Evolutionary conservation across 805 yeast genomes (phyloP).

Genomic region (Starmerella potacharoeniae): DNA sequence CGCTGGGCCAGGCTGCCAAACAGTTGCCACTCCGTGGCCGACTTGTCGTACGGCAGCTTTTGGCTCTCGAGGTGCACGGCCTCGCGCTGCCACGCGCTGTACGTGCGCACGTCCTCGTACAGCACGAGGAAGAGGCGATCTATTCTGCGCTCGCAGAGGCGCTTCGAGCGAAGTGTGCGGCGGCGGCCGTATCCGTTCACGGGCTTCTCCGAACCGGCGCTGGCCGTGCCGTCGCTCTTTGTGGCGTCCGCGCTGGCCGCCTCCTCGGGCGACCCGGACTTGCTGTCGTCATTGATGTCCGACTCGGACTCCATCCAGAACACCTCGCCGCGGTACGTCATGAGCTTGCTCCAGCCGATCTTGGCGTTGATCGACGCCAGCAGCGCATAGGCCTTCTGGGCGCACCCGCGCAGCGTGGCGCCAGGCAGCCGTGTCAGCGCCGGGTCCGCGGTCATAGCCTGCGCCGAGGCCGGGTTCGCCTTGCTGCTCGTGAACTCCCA

Average conservation of each 20-base stretch:
- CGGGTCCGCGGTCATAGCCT: conserved; percentile 30
- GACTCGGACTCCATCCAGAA: conserved; percentile 77
- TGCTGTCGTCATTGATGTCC: conserved; percentile 17
- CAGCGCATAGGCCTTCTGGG: conserved; percentile 52
- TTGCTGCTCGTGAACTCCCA: conserved; percentile 34
- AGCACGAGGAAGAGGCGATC: conserved; percentile 61
- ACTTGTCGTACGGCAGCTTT: conserved; percentile 63
- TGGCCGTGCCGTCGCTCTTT: neutral
- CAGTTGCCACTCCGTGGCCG: conserved; percentile 84
- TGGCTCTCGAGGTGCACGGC: conserved; percentile 79
- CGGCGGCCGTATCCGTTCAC: conserved; percentile 1
- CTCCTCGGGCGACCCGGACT: conserved; percentile 18
- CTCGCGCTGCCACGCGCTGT: conserved; percentile 91
- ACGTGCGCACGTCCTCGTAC: conserved; percentile 56
- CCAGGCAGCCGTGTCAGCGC: conserved; percentile 42
- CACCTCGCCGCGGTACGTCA: conserved; percentile 52
- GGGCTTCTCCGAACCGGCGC: neutral
- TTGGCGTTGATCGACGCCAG: conserved; percentile 54
- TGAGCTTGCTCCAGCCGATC: conserved; percentile 74
- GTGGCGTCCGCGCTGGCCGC: neutral
- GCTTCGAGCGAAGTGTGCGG: conserved; percentile 32
- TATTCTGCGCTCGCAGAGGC: conserved; percentile 67
- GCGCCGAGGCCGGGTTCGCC: conserved; percentile 22
- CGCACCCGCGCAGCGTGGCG: conserved; percentile 42
- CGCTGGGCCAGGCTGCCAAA: conserved; percentile 78